Conservation (phyloP, 768 basidiomycete species). For the Suillus weaverae region DNA sequence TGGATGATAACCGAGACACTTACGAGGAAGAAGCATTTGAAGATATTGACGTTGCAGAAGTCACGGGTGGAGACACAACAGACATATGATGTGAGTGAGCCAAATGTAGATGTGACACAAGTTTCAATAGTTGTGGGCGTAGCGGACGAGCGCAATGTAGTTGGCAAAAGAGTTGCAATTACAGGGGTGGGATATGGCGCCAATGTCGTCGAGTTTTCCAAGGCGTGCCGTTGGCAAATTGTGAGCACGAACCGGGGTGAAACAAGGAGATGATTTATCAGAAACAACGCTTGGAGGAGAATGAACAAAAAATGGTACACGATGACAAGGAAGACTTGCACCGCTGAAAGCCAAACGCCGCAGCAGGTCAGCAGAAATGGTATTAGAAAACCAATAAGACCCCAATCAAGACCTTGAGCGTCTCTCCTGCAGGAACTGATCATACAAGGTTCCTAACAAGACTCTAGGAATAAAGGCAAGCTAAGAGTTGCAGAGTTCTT, state of each 20-base stretch:
- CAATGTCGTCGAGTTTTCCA: constrained; percentile 3
- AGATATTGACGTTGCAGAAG: constrained; percentile 14
- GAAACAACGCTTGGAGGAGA: constrained; percentile 8
- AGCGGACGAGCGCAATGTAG: constrained; percentile 25
- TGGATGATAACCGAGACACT: constrained; percentile 13
- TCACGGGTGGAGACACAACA: background rate
- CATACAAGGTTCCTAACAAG: background rate
- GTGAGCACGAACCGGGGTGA: constrained; percentile 4
- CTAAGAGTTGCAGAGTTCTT: background rate
- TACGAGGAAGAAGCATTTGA: constrained; percentile 21
- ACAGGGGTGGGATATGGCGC: constrained; percentile 13
- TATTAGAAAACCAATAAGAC: background rate
- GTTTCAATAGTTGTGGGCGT: constrained; percentile 18
- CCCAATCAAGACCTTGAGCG: background rate
- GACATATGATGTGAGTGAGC: constrained; percentile 1
- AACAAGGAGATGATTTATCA: constrained; percentile 9
- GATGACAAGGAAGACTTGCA: constrained; percentile 5
- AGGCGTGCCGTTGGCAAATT: constrained; percentile 5
- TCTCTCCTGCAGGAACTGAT: background rate
- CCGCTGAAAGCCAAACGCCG: background rate
- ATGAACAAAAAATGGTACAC: constrained; percentile 7
- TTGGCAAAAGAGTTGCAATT: constrained; percentile 19
- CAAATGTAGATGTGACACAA: constrained; percentile 14
- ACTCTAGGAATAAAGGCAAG: background rate
- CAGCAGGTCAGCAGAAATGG: background rate